These are phyloP conservation scores for Carex littledalei DNA, from an alignment of 176 grass and related monocot genomes.

Conservation along the genomic window DNA sequence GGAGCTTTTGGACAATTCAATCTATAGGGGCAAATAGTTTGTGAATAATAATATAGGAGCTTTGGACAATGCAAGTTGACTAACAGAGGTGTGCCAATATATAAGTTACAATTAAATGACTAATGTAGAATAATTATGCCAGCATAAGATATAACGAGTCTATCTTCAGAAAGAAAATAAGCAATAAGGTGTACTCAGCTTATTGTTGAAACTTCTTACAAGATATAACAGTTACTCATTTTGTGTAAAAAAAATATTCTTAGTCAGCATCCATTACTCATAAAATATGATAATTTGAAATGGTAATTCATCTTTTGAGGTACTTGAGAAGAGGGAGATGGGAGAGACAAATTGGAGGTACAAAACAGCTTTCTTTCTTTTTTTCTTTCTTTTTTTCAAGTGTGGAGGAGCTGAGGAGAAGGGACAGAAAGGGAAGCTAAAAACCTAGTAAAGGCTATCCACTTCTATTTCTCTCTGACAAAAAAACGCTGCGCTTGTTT, in stretches of 20 bases:
- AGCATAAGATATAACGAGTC: not conserved
- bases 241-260: no score
- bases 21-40: not conserved
- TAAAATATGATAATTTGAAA: not conserved
- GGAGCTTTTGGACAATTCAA: not conserved
- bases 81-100: not conserved
- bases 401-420: not conserved
- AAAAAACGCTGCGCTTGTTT: not conserved
- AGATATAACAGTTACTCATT: not conserved
- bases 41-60: not conserved
- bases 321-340: not conserved
- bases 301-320: not conserved
- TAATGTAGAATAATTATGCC: not conserved
- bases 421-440: conserved; percentile 18
- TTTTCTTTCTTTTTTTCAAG: not conserved
- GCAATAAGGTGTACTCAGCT: not conserved
- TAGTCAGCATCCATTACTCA: not conserved
- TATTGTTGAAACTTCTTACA: not conserved
- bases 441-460: conserved; percentile 12
- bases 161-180: not conserved
- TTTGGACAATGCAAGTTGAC: not conserved
- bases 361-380: not conserved
- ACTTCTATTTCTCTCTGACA: conserved; percentile 8
- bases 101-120: not conserved
- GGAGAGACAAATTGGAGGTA: conserved; percentile 13